These are phyloP conservation scores for Mortierella sp. DNA, from an alignment of 371 early-diverging fungal genomes.

Conservation along the genomic window DNA sequence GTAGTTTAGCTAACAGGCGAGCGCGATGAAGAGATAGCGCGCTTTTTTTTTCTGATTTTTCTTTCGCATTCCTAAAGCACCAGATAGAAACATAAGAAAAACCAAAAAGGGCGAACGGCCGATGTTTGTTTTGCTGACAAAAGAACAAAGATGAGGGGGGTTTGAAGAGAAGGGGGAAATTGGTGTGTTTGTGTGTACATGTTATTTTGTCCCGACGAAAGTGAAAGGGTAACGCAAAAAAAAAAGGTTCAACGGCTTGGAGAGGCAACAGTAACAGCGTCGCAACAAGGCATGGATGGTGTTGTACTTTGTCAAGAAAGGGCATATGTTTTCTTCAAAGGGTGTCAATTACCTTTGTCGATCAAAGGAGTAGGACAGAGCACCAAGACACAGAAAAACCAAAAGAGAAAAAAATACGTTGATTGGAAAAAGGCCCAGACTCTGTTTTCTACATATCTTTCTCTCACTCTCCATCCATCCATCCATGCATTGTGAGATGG, in stretches of 20 bases:
- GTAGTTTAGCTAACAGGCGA: not conserved
- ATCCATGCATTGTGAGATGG: not conserved
- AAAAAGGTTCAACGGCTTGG: slow-evolving; percentile 3
- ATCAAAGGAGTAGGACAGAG: too few species aligned
- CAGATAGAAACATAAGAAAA: not conserved
- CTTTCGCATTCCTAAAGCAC: not conserved
- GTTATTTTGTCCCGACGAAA: not conserved
- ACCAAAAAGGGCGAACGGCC: not conserved
- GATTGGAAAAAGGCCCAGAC: not conserved
- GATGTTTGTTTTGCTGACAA: not conserved
- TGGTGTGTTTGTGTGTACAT: not conserved
- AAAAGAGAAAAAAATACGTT: too few species aligned
- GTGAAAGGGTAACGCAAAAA: not conserved
- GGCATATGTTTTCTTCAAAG: not conserved
- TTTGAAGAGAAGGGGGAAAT: not conserved
- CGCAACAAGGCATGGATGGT: not conserved
- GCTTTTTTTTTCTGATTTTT: not conserved
- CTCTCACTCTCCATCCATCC: too few species aligned
- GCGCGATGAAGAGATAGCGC: not conserved
- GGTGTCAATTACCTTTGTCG: not conserved
- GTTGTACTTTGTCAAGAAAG: not conserved
- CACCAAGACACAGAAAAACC: too few species aligned
- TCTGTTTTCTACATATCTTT: not conserved
- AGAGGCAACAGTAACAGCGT: not conserved
- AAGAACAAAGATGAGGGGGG: not conserved